Evolutionary conservation across 1,284 basidiomycete genomes (phyloP).

Genomic region (Ceratobasidium sp.): DNA sequence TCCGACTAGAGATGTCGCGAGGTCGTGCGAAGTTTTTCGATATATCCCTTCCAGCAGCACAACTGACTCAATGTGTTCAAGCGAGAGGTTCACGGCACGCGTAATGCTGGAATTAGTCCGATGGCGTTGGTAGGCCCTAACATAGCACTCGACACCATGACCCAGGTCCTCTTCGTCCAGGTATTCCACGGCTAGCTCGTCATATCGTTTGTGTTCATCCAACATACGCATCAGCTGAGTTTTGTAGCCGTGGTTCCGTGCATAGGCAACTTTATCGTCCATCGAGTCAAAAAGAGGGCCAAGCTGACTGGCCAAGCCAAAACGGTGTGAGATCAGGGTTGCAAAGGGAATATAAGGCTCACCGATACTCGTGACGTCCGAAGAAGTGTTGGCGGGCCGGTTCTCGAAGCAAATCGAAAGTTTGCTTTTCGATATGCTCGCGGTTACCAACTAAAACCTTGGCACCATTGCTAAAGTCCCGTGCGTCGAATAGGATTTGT

Average conservation of each 20-base stretch:
- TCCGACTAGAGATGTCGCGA: slow-evolving; percentile 2
- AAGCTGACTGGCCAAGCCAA: not conserved
- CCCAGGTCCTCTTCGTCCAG: slow-evolving; percentile 7
- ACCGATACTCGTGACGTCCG: slow-evolving; percentile 16
- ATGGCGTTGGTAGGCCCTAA: slow-evolving; percentile 8
- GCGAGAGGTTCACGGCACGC: not conserved
- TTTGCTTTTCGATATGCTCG: not conserved
- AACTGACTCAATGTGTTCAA: slow-evolving; percentile 13
- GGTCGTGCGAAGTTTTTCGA: slow-evolving; percentile 22
- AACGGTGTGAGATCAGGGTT: not conserved
- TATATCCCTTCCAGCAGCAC: slow-evolving; percentile 19
- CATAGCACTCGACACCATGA: slow-evolving; percentile 11
- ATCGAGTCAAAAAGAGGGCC: slow-evolving; percentile 17
- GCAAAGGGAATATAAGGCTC: not conserved
- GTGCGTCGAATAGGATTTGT: slow-evolving; percentile 25
- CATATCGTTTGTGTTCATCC: slow-evolving; percentile 12
- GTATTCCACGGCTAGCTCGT: slow-evolving; percentile 34
- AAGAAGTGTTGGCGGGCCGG: slow-evolving; percentile 24
- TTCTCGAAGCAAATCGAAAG: slow-evolving; percentile 23
- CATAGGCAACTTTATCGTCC: slow-evolving; percentile 22
- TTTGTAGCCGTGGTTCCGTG: not conserved
- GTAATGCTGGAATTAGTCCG: not conserved
- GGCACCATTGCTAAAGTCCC: slow-evolving; percentile 3
- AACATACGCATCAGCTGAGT: slow-evolving; percentile 29
- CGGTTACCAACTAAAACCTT: slow-evolving; percentile 15